Evolutionary conservation across 164 flowering plant genomes (phyloP).

Genomic region (Santalum album): DNA sequence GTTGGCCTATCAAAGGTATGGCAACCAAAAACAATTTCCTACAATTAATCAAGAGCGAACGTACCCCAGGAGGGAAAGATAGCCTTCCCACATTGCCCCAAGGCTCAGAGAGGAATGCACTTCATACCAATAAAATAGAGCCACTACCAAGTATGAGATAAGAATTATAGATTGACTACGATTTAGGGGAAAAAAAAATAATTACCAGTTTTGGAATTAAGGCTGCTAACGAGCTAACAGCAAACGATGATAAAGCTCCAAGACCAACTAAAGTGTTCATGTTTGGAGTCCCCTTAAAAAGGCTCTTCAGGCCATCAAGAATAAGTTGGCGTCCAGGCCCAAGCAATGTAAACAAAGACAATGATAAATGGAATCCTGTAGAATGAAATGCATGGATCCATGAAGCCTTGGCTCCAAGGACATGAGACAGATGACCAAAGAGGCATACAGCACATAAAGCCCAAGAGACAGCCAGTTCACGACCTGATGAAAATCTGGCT

Average conservation of each 20-base stretch:
- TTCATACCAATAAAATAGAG: too few relatives aligned
- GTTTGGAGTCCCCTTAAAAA: conserved; percentile 79
- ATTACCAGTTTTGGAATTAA: conserved; percentile 80
- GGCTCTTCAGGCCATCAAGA: conserved; percentile 78
- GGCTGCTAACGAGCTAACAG: conserved; percentile 84
- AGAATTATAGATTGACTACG: too few relatives aligned
- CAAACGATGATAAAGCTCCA: conserved; percentile 93
- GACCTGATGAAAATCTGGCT: conserved; percentile 40
- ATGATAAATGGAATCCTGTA: conserved; percentile 76
- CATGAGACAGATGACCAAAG: conserved; percentile 83
- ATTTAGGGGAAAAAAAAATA: background rate
- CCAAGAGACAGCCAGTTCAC: conserved; percentile 90
- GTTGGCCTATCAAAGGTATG: too few relatives aligned
- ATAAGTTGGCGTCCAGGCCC: conserved; percentile 95
- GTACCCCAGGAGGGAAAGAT: too few relatives aligned
- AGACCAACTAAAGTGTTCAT: conserved; percentile 99
- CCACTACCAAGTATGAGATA: too few relatives aligned
- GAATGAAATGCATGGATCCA: conserved; percentile 91
- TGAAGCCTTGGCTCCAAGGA: conserved; percentile 67
- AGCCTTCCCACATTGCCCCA: too few relatives aligned
- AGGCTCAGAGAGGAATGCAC: too few relatives aligned
- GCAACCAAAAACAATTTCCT: too few relatives aligned
- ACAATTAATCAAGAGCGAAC: too few relatives aligned
- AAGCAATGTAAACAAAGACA: conserved; percentile 84
- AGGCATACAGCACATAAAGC: conserved; percentile 94